phyloP scores from a whole-genome alignment of 352 stramenopile genomes.

The Phytophthora uliginosa region DNA sequence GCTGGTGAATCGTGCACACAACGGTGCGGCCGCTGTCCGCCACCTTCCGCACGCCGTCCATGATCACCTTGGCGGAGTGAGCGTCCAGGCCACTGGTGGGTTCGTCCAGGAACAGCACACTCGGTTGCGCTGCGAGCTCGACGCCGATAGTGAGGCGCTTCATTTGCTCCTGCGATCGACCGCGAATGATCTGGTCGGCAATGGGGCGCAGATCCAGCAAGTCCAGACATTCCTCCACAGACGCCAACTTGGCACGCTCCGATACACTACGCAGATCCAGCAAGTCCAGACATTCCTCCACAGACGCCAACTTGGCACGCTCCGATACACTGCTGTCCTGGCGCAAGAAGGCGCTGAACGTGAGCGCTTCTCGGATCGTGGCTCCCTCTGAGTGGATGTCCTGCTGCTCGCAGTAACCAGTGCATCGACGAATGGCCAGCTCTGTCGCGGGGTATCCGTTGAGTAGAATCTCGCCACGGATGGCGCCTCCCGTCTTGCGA shows the following conservation, averaged over 20 bases:
- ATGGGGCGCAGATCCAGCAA: conserved; percentile 42
- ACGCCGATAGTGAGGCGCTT: conserved; percentile 88
- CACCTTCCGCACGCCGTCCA: conserved; percentile 70
- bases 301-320: conserved; percentile 32
- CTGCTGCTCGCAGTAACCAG: conserved; percentile 41
- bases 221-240: conserved; percentile 48
- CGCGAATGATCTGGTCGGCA: conserved; percentile 50
- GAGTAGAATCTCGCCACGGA: conserved; percentile 60
- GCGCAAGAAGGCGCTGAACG: conserved; percentile 89
- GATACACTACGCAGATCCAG: conserved; percentile 41
- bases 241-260: conserved; percentile 29
- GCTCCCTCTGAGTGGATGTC: conserved; percentile 36
- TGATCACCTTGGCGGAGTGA: conserved; percentile 84
- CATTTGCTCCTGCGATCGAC: conserved; percentile 56
- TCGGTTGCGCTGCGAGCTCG: conserved; percentile 89
- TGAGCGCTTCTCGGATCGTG: conserved; percentile 90
- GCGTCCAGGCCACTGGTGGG: conserved; percentile 89
- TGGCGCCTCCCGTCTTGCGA: conserved; percentile 83
- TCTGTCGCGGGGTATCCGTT: conserved; percentile 44
- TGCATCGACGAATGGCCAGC: conserved; percentile 41
- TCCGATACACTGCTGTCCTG: conserved; percentile 41
- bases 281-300: conserved; percentile 48
- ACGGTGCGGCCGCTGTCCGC: conserved; percentile 71
- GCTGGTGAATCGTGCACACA: conserved; percentile 65
- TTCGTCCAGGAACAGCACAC: conserved; percentile 90